phyloP scores from a whole-genome alignment of 78 protist genomes.

The Dictyostelium discoideum region DNA sequence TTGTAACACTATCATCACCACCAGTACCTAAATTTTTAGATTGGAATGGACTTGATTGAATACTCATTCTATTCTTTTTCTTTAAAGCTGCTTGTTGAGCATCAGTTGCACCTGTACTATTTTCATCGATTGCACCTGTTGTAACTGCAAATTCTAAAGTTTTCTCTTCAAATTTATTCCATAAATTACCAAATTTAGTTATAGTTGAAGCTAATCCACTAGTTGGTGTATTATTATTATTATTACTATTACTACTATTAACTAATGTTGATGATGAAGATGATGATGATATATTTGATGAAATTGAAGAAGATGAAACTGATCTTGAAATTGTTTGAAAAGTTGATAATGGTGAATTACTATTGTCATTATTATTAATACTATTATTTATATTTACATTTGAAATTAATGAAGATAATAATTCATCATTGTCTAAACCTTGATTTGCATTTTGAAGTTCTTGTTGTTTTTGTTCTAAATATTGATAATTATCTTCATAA shows the following conservation, averaged over 20 bases:
- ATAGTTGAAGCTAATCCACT: not conserved
- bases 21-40: not conserved
- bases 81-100: not conserved
- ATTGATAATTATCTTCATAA: conserved; percentile 57
- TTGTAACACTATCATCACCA: not conserved
- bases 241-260: not conserved
- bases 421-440: not conserved
- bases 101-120: not conserved
- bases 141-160: conserved; percentile 39
- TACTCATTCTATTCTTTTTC: not conserved
- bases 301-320: not conserved
- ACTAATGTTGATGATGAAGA: not conserved
- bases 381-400: not conserved
- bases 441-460: not conserved
- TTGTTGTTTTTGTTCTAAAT: conserved; percentile 25
- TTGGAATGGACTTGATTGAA: not conserved
- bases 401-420: not conserved
- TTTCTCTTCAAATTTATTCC: conserved; percentile 61
- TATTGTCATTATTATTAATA: not conserved
- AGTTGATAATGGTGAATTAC: conserved; percentile 5
- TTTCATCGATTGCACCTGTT: conserved; percentile 34
- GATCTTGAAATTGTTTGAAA: not conserved
- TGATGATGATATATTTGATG: not conserved
- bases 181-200: conserved; percentile 31
- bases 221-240: not conserved